A percentile compares a stretch with the other conserved stretches of the same genome.
Conservation (phyloP, 2,329 filamentous ascomycete species). For the Ramichloridium luteum region DNA sequence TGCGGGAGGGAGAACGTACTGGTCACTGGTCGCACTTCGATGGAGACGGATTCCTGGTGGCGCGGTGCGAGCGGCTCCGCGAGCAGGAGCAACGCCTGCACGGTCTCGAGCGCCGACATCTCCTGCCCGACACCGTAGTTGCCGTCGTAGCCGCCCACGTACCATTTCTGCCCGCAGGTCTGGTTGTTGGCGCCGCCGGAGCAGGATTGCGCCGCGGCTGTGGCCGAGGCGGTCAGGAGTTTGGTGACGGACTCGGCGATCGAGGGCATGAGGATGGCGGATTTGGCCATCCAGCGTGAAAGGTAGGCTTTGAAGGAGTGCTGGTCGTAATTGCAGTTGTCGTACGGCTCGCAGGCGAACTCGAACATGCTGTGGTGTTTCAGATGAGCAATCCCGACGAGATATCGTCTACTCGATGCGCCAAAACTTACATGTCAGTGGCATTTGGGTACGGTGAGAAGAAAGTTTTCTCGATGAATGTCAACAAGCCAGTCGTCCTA, state of each 20-base stretch:
- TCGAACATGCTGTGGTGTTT: slow-evolving; percentile 43
- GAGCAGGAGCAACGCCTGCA: slow-evolving; percentile 29
- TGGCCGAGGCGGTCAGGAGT: slow-evolving; percentile 30
- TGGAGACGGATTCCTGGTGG: slow-evolving; percentile 10
- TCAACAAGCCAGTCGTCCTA: slow-evolving; percentile 48
- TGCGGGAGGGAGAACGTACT: slow-evolving; percentile 16
- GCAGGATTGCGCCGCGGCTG: slow-evolving; percentile 33
- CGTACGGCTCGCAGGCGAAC: slow-evolving; percentile 49
- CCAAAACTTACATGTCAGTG: slow-evolving; percentile 32
- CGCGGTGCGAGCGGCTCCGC: slow-evolving; percentile 6
- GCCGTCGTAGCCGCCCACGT: slow-evolving; percentile 31
- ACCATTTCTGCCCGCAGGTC: slow-evolving; percentile 37
- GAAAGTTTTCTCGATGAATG: slow-evolving; percentile 33
- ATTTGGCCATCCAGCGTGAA: slow-evolving; percentile 47
- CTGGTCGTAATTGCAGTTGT: slow-evolving; percentile 58
- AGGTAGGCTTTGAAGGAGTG: slow-evolving; percentile 66
- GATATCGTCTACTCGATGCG: no score
- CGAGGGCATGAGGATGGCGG: slow-evolving; percentile 32
- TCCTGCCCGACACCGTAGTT: slow-evolving; percentile 33
- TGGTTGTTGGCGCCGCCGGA: slow-evolving; percentile 28
- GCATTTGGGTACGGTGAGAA: slow-evolving; percentile 44
- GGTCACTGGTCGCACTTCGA: slow-evolving; percentile 11
- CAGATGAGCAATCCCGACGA: no score
- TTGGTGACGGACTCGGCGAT: slow-evolving; percentile 28
- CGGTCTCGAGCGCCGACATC: slow-evolving; percentile 33